A percentile compares a stretch with the other conserved stretches of the same genome.
These are phyloP conservation scores for Eragrostis nindensis DNA, from an alignment of 176 grass and related monocot genomes.

Conservation along the genomic window DNA sequence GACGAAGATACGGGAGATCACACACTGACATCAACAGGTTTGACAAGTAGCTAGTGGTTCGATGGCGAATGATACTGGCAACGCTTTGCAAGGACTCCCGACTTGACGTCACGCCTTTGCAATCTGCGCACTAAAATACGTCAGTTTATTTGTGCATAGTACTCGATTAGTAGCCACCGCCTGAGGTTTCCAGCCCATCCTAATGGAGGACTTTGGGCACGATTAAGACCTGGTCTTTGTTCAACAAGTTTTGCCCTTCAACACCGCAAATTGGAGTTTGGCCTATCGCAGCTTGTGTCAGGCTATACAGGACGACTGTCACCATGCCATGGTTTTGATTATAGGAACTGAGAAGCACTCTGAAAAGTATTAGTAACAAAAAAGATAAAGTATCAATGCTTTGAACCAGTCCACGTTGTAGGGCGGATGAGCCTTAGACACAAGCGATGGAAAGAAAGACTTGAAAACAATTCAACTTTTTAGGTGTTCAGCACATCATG, in stretches of 20 bases:
- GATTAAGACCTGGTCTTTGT: constrained; percentile 23
- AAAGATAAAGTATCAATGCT: background rate
- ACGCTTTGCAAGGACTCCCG: background rate
- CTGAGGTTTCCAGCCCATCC: background rate
- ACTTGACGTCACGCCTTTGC: constrained; percentile 1
- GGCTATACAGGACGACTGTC: background rate
- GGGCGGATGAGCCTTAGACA: background rate
- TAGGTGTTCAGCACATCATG: background rate
- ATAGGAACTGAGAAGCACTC: background rate
- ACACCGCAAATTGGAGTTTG: background rate
- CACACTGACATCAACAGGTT: constrained; percentile 33
- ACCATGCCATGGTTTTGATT: background rate
- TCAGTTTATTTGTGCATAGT: background rate
- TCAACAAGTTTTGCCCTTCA: background rate
- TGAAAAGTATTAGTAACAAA: background rate
- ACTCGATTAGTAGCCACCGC: background rate
- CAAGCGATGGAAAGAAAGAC: background rate
- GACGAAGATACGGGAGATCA: constrained; percentile 41
- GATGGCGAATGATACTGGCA: background rate
- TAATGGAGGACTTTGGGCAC: constrained; percentile 28
- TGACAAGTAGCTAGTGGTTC: constrained; percentile 39
- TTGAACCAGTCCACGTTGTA: background rate
- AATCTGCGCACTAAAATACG: background rate
- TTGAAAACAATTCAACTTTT: background rate
- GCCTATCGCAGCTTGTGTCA: constrained; percentile 1